Conservation (phyloP, 2,329 filamentous ascomycete genomes). For the Raffaelea arxii region DNA sequence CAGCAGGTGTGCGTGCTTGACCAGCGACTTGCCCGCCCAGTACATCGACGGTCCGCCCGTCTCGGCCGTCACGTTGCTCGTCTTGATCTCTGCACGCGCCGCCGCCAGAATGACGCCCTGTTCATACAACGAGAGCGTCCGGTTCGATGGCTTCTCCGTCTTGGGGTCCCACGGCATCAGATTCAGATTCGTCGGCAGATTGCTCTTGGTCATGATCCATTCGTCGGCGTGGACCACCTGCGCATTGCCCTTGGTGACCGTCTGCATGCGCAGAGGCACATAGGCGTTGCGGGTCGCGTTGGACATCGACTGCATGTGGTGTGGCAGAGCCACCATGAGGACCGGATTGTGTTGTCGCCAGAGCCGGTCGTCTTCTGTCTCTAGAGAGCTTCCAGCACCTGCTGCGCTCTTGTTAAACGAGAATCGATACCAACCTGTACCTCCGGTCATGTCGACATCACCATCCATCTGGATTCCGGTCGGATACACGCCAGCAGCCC, state of each 20-base stretch:
- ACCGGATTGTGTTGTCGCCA: slow-evolving; percentile 37
- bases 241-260: slow-evolving; percentile 76
- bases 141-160: slow-evolving; percentile 29
- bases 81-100: slow-evolving; percentile 53
- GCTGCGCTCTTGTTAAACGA: slow-evolving; percentile 63
- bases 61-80: slow-evolving; percentile 64
- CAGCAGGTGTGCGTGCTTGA: slow-evolving; percentile 64
- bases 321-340: slow-evolving; percentile 80
- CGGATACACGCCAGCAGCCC: slow-evolving; percentile 66
- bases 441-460: slow-evolving; percentile 31
- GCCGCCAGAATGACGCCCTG: slow-evolving; percentile 49
- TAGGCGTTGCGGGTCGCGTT: slow-evolving; percentile 38
- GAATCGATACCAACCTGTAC: slow-evolving; percentile 63
- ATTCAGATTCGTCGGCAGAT: slow-evolving; percentile 63
- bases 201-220: slow-evolving; percentile 69
- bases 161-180: slow-evolving; percentile 69
- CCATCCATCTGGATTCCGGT: slow-evolving; percentile 55
- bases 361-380: slow-evolving; percentile 10
- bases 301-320: slow-evolving; percentile 73
- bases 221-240: slow-evolving; percentile 60
- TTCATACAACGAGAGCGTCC: slow-evolving; percentile 39
- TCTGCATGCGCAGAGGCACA: slow-evolving; percentile 54
- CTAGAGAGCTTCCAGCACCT: too few relatives aligned
- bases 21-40: slow-evolving; percentile 76
- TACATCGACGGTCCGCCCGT: slow-evolving; percentile 81